phyloP scores from a whole-genome alignment of 495 filamentous ascomycete genomes.

The Tetracladium marchalianum region DNA sequence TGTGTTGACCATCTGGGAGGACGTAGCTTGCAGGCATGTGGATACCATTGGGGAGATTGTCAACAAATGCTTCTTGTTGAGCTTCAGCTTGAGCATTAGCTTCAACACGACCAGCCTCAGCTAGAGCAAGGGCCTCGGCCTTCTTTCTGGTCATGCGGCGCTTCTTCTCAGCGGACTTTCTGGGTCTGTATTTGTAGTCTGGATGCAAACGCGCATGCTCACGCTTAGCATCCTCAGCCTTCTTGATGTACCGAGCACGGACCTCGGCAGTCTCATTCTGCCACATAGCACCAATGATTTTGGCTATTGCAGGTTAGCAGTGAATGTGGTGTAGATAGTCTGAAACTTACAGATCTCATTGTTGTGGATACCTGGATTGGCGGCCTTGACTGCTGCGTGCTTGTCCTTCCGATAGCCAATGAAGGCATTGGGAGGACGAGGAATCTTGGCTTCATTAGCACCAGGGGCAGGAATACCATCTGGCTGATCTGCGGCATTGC shows the following conservation, averaged over 20 bases:
- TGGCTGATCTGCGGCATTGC: too few relatives aligned
- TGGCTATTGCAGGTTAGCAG: constrained; percentile 26
- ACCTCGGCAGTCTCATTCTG: constrained; percentile 25
- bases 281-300: constrained; percentile 36
- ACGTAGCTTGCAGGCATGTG: too few relatives aligned
- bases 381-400: constrained; percentile 25
- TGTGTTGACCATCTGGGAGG: too few relatives aligned
- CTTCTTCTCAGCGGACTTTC: constrained; percentile 35
- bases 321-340: background rate
- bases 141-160: too few relatives aligned
- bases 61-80: too few relatives aligned
- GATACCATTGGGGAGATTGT: too few relatives aligned
- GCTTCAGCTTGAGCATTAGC: too few relatives aligned
- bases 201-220: too few relatives aligned
- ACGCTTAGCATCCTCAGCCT: too few relatives aligned
- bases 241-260: constrained; percentile 24
- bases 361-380: constrained; percentile 30
- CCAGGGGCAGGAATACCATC: too few relatives aligned
- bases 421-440: constrained; percentile 34
- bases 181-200: constrained; percentile 38
- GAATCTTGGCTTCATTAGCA: constrained; percentile 24
- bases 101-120: too few relatives aligned
- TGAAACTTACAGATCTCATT: constrained; percentile 37
- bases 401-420: constrained; percentile 36
- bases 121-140: background rate